Base-by-base conservation (phyloP, 176 grass and related monocot species). In the Juncus effusus region DNA sequence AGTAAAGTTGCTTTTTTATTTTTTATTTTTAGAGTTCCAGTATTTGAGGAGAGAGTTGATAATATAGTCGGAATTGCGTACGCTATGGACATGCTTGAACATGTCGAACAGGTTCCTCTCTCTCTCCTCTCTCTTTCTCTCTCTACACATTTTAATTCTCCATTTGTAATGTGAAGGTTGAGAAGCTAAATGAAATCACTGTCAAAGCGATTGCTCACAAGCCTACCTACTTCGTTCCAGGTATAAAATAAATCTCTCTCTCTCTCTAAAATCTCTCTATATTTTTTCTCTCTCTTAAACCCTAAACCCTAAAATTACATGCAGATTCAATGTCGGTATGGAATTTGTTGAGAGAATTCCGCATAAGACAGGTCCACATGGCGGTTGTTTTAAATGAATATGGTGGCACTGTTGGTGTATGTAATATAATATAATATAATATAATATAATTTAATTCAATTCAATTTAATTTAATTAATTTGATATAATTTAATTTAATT, bases 291-390 rank as follows among this genome's bases (percentile, higher is more conserved):
- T 64, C 65, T 60, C 42, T 51, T 53, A 38, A 44, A 74, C 38
- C 41, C 28, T 7, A 37, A 41, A 55, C 59, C 2, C 53, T 51
- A 76, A 59, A 82, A 53, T 64, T 50, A 76, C 36, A 40, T 73
- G 65, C 92, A 96, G 94, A 99, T 99, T 99, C 80, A 69, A 97
- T 99, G 94, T 89, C 80, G 69, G 94, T 99, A 76, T 99, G 94
- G 94, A 86, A 90, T 72, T 57, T 99, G 64, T 70, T 99, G 73
- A 82, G 94, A 74, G 94, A 99, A 76, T 90, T 99, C 39, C 83
- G 88, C 41, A 89, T 99, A 64, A 93, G 94, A 83, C 88, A 99
- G 83, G 88, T 93, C 69, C 94, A 99, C 83, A 93, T 99, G 94
- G 94, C 94, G 75, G 88, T 99, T 13, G 89, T 99, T 59, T 85